A percentile compares a stretch with the other conserved stretches of the same genome.
Evolutionary conservation across 2,329 filamentous ascomycete genomes (phyloP).

Genomic region (Dothideomycetes sp.): DNA sequence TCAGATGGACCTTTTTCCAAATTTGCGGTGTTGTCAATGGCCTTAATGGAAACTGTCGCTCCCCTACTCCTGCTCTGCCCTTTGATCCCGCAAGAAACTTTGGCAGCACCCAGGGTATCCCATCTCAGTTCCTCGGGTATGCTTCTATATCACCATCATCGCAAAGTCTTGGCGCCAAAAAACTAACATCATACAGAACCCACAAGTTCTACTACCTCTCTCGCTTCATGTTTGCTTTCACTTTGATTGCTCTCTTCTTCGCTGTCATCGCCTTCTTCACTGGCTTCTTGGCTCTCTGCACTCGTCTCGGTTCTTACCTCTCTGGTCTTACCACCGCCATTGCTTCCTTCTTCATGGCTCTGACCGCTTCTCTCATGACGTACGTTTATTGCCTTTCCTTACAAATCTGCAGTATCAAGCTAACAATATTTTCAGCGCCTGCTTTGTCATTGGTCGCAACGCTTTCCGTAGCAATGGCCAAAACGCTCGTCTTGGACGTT

Average conservation of each 20-base stretch:
- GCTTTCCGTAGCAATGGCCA: conserved; percentile 50
- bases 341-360: conserved; percentile 59
- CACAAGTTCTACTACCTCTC: conserved; percentile 74
- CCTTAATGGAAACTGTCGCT: conserved; percentile 53
- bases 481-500: conserved; percentile 52
- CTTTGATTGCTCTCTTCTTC: conserved; percentile 77
- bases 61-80: conserved; percentile 51
- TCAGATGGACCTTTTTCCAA: conserved; percentile 89
- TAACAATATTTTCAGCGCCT: conserved; percentile 40
- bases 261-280: conserved; percentile 57
- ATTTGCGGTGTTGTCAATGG: conserved; percentile 56
- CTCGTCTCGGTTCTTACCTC: conserved; percentile 60
- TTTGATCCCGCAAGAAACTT: conserved; percentile 58
- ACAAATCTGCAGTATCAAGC: not conserved
- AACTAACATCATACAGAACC: conserved; percentile 28
- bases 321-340: conserved; percentile 49
- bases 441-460: conserved; percentile 62
- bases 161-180: conserved; percentile 4
- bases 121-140: conserved; percentile 46
- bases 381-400: conserved; percentile 36
- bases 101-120: conserved; percentile 44
- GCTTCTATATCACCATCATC: conserved; percentile 24
- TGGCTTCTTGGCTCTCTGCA: conserved; percentile 60
- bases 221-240: conserved; percentile 88
- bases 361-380: conserved; percentile 68